Base-by-base conservation (phyloP, 169 alveolate genomes). In the Amoebophrya sp. region DNA sequence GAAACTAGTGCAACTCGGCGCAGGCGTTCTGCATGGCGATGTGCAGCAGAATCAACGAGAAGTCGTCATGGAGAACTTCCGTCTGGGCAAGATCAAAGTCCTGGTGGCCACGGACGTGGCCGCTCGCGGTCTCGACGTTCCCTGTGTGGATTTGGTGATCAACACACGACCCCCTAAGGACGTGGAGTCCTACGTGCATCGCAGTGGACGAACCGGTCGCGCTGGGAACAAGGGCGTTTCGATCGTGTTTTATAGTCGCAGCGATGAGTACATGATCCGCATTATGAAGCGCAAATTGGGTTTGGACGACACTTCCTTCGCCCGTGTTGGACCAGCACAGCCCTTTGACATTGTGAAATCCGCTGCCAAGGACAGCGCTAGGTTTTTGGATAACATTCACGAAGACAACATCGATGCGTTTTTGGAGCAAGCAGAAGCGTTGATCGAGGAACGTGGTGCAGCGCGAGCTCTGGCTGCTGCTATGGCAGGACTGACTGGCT, bases 51-150 rank as follows among this genome's bases (percentile, higher is more conserved):
- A 89, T 23, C 78, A 54, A 0, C 92, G 94, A 12, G 94, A 92
- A 0, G 65, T 36, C 55, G 90, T 91, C 77, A 92, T 92, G 94
- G 94, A 92, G 23, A 36, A 36, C 26, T 92, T 92, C 92, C 92
- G 94, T 6, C 3, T 47, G 0, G 94, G 94, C 29, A 23, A 33
- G 40, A 92, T 92, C 41, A 91, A 91, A 0, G 78, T 91, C 41
- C 65, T 92, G 41, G 92, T 92, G 29, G 94, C 94, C 40, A 92
- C 94, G 0, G 94, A 92, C 41, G 94, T 92, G 41, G 94, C 94
- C 0, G 94, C 94, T 0, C 90, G 94, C 10, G 94, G 94, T 33
- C 90, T 92, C 26, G 94, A 92, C 65, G 94, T 92, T n/a, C 94
- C 94, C 0, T 83, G 90, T 29, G 94, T 92, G 65, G 94, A 92